Percentiles rank a stretch among this genome's conserved stretches.
These are phyloP conservation scores for Verbascum thapsus DNA, from an alignment of 257 asterid species.

Conservation along the genomic window DNA sequence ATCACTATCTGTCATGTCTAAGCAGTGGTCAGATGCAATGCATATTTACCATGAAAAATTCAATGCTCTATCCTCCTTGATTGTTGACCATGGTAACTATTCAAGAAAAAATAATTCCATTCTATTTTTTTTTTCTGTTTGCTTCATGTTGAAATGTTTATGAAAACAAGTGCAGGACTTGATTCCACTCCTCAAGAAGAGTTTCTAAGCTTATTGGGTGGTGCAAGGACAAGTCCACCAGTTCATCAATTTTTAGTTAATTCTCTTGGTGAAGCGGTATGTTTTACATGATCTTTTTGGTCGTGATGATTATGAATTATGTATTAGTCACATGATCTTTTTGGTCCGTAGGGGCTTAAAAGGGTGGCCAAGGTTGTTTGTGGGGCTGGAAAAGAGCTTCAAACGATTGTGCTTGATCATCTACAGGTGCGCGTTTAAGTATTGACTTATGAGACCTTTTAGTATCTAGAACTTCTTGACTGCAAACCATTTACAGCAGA, in stretches of 20 bases:
- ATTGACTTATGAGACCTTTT: constrained; percentile 8
- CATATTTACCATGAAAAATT: constrained; percentile 75
- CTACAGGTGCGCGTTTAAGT: constrained; percentile 58
- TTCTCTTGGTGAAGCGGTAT: constrained; percentile 97
- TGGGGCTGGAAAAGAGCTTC: constrained; percentile 95
- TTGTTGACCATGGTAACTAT: constrained; percentile 76
- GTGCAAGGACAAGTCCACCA: constrained; percentile 96
- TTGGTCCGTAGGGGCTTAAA: constrained; percentile 71
- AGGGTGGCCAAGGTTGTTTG: constrained; percentile 74
- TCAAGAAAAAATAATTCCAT: constrained; percentile 14
- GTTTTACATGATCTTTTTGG: constrained; percentile 33
- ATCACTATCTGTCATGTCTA: constrained; percentile 78
- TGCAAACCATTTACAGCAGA: constrained; percentile 6
- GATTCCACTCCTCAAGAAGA: constrained; percentile 93
- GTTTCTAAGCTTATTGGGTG: constrained; percentile 86
- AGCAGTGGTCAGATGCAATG: constrained; percentile 95
- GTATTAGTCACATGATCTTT: constrained; percentile 26
- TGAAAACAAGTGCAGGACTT: constrained; percentile 55
- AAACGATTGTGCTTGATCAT: constrained; percentile 74
- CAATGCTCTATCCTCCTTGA: constrained; percentile 68
- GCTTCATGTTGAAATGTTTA: constrained; percentile 33
- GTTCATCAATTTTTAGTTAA: constrained; percentile 91
- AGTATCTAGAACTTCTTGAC: constrained; percentile 14
- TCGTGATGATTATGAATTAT: constrained; percentile 25
- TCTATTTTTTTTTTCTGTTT: constrained; percentile 15